Base-by-base conservation (phyloP, 139 green algal species). In the Closterium sp. region DNA sequence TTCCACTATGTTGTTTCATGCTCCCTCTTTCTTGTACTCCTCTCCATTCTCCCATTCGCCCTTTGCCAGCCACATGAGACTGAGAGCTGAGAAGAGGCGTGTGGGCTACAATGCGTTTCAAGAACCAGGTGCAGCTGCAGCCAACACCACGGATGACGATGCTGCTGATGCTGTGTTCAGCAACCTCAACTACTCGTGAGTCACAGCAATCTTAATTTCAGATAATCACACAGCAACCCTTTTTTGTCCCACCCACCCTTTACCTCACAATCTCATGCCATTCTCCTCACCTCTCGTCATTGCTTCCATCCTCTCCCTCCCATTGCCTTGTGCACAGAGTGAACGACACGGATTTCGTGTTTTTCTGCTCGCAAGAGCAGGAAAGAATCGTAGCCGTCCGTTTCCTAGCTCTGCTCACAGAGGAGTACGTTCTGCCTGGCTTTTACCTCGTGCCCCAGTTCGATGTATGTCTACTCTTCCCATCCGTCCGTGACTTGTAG, bases 381-480 rank as follows among this genome's bases (percentile, higher is more conserved):
- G 22, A 42, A 9, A 22, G 31, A 45, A n/a, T 91, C 34, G 13
- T 17, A 70, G 84, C 29, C 31, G 89, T 91, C 30, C 73, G 31
- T 31, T 91, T 38, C 32, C 29, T 91, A 21, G 84, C 32, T 27
- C 34, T 91, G 32, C 29, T 87, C 89, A 86, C 89, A 91, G 89
- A 91, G 38, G 32, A 91, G 31, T 91, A 91, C 31, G 34, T 91
- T 31, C 28, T 91, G 34, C 89, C 89, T n/a, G 89, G 89, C 22
- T 38, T 91, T 27, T 91, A 88, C 89, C 62, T 91, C 28, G 31
- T 91, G 31, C 42, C 89, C 17, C 6, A n/a, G 11, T 91, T 86
- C 84, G 62, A 79, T 79, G 62, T 79, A 79, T 79, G 62, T 79
- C 9, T 79, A 13, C 62, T 79, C 62, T 79, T 24, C 62, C 62